A percentile compares a stretch with the other conserved stretches of the same genome.
phyloP scores from a whole-genome alignment of 148 eudicot species.

The Rheum nobile region DNA sequence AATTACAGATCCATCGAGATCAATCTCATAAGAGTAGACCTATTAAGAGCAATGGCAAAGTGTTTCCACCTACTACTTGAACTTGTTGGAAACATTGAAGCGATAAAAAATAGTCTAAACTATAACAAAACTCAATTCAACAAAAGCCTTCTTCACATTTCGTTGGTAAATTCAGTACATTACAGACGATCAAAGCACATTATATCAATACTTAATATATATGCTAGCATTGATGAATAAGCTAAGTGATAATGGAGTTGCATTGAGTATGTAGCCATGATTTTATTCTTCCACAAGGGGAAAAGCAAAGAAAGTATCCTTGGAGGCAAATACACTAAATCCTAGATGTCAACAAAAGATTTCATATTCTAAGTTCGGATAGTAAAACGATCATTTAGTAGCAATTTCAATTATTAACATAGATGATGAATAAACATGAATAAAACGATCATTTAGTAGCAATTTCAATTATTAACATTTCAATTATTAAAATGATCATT shows the following conservation, averaged over 20 bases:
- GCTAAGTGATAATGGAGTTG: constrained; percentile 10
- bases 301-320: constrained; percentile 4
- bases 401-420: background rate
- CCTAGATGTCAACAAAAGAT: constrained; percentile 12
- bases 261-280: constrained; percentile 3
- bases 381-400: background rate
- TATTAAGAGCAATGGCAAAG: too few relatives aligned
- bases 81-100: too few relatives aligned
- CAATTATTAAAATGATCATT: background rate
- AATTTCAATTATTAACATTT: background rate
- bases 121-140: too few relatives aligned
- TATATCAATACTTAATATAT: too few relatives aligned
- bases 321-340: constrained; percentile 11
- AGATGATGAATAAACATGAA: background rate
- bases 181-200: too few relatives aligned
- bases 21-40: too few relatives aligned
- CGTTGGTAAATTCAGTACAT: too few relatives aligned
- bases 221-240: too few relatives aligned
- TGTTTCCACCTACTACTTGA: too few relatives aligned
- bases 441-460: background rate
- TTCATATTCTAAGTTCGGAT: background rate
- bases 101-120: too few relatives aligned
- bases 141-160: too few relatives aligned
- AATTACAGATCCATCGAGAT: too few relatives aligned
- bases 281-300: constrained; percentile 13